These are phyloP conservation scores for Colletotrichum liriopes DNA, from an alignment of 2,329 filamentous ascomycete genomes.

Conservation along the genomic window DNA sequence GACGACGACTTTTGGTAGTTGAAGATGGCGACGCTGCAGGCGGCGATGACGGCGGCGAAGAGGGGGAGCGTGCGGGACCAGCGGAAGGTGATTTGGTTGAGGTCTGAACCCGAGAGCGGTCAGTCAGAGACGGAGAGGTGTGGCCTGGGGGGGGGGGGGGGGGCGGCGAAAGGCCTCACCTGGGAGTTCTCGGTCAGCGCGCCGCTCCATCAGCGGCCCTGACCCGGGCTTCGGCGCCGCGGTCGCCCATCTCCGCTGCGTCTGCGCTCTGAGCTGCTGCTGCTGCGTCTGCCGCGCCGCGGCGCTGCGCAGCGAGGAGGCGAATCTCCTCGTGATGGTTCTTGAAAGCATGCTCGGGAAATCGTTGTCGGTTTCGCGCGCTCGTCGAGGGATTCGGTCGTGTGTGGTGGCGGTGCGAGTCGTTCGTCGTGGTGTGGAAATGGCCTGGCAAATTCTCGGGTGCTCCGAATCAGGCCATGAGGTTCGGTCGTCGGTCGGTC, in stretches of 20 bases:
- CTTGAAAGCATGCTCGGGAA: conserved; percentile 34
- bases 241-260: conserved; percentile 65
- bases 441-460: conserved; percentile 24
- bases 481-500: conserved; percentile 31
- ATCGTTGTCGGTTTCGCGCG: not conserved
- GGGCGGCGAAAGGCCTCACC: conserved; percentile 57
- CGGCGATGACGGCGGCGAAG: conserved; percentile 81
- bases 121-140: not conserved
- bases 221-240: conserved; percentile 72
- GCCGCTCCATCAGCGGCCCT: conserved; percentile 76
- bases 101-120: conserved; percentile 49
- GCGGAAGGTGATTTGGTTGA: conserved; percentile 64
- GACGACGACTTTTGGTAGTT: conserved; percentile 98
- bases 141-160: not conserved
- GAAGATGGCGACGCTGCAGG: conserved; percentile 89
- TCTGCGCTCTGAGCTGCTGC: conserved; percentile 28
- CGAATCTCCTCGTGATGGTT: conserved; percentile 33
- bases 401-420: not conserved
- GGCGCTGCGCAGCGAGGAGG: conserved; percentile 33
- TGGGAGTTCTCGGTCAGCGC: conserved; percentile 77
- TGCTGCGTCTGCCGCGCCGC: conserved; percentile 25
- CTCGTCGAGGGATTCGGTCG: not conserved
- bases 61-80: conserved; percentile 85
- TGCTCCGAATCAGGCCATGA: conserved; percentile 37
- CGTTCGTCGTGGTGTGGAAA: conserved; percentile 1